phyloP scores from a whole-genome alignment of 768 basidiomycete genomes.

The Pleurotus citrinopileatus region DNA sequence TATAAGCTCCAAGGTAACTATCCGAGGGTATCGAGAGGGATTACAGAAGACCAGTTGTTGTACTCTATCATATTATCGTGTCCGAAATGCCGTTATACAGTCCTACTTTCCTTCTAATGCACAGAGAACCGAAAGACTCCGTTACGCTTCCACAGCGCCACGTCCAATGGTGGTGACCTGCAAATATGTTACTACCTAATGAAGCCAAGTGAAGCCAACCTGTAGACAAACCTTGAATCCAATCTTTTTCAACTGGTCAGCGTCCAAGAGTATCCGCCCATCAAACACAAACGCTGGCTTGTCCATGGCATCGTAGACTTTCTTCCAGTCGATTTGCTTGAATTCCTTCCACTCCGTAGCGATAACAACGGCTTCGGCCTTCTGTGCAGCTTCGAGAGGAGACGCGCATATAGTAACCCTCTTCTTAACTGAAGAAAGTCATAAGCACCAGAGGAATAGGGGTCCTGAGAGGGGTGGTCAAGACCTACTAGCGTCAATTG shows the following conservation, averaged over 20 bases:
- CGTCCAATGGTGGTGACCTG: conserved; percentile 64
- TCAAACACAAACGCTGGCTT: conserved; percentile 99
- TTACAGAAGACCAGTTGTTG: not conserved
- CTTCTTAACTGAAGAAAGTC: conserved; percentile 67
- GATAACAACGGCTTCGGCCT: conserved; percentile 91
- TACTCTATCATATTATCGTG: conserved; percentile 1
- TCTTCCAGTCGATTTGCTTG: conserved; percentile 85
- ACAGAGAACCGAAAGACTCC: no score
- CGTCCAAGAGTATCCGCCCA: conserved; percentile 85
- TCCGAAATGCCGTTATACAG: not conserved
- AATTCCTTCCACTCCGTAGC: conserved; percentile 99
- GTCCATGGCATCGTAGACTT: conserved; percentile 84
- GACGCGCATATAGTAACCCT: conserved; percentile 76
- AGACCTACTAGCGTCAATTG: conserved; percentile 68
- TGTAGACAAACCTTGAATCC: conserved; percentile 75
- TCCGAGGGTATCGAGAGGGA: not conserved
- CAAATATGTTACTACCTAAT: conserved; percentile 5
- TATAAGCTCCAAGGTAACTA: not conserved
- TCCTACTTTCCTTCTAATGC: not conserved
- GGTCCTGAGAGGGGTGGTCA: not conserved
- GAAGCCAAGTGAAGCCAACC: conserved; percentile 1
- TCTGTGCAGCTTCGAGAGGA: conserved; percentile 84
- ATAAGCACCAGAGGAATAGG: conserved; percentile 5
- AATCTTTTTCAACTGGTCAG: conserved; percentile 73
- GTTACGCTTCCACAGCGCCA: conserved; percentile 14